Conservation (phyloP, 169 alveolate genomes). For the Ichthyophthirius multifiliis region DNA sequence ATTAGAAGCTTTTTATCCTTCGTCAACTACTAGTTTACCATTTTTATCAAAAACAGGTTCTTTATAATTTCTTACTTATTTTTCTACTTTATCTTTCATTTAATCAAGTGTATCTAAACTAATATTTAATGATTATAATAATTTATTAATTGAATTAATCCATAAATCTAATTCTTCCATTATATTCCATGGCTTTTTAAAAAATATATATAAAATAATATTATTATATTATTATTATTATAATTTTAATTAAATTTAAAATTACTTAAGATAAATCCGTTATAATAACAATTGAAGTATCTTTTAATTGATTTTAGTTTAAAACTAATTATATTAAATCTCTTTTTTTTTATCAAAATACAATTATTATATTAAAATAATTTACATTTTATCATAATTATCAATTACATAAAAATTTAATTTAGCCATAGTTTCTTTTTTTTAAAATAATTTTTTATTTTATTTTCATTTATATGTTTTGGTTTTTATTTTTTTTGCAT, state of each 20-base stretch:
- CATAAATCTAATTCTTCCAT: conserved; percentile 39
- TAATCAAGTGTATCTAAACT: conserved; percentile 6
- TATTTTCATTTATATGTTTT: neutral
- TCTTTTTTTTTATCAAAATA: neutral
- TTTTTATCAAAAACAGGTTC: neutral
- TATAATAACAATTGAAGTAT: conserved; percentile 17
- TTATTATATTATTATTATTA: neutral
- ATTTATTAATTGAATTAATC: conserved; percentile 16
- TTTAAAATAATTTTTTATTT: neutral
- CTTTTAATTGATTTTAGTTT: neutral
- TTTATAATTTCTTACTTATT: neutral
- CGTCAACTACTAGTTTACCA: conserved; percentile 6
- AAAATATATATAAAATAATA: neutral
- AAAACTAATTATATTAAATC: neutral
- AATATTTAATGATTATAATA: neutral
- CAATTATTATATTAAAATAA: neutral
- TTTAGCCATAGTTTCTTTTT: conserved; percentile 23
- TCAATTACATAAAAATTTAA: conserved; percentile 22
- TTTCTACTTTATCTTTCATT: conserved; percentile 11
- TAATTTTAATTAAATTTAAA: neutral
- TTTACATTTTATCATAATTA: conserved; percentile 17
- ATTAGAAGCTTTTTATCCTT: neutral
- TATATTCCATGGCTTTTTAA: conserved; percentile 30
- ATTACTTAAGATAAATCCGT: conserved; percentile 16
- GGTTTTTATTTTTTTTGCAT: neutral